Conservation (phyloP, 2,329 filamentous ascomycete genomes). For the Hypocrella siamensis region DNA sequence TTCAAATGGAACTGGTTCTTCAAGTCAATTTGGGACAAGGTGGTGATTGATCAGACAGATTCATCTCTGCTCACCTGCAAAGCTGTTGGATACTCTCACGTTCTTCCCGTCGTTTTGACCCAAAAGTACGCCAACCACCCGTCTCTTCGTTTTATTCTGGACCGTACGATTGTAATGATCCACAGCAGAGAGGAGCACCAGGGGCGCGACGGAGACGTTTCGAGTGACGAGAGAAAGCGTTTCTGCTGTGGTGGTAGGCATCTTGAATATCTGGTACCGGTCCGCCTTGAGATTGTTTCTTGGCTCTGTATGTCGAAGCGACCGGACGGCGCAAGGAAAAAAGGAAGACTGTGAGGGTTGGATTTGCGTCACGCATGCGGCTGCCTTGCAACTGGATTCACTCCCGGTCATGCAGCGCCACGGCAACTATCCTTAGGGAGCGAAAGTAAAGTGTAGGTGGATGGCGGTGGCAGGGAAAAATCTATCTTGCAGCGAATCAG, state of each 20-base stretch:
- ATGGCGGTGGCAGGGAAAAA: too few relatives aligned
- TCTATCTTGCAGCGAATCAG: too few relatives aligned
- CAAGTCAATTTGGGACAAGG: slow-evolving; percentile 4
- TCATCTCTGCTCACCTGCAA: slow-evolving; percentile 52
- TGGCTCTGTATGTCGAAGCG: too few relatives aligned
- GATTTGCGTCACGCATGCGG: too few relatives aligned
- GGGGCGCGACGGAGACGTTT: slow-evolving; percentile 91
- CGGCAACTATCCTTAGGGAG: too few relatives aligned
- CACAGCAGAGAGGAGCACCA: slow-evolving; percentile 93
- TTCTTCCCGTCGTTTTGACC: slow-evolving; percentile 94
- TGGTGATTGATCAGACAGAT: background rate
- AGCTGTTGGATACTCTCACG: slow-evolving; percentile 96
- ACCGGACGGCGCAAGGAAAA: too few relatives aligned
- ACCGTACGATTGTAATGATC: slow-evolving; percentile 94
- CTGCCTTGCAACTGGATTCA: too few relatives aligned
- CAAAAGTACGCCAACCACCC: slow-evolving; percentile 86
- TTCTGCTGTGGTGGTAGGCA: slow-evolving; percentile 95
- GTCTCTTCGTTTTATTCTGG: slow-evolving; percentile 68
- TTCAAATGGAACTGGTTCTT: slow-evolving; percentile 72
- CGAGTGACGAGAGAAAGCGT: slow-evolving; percentile 87
- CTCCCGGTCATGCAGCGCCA: too few relatives aligned
- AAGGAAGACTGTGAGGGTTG: too few relatives aligned
- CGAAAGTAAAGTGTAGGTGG: too few relatives aligned
- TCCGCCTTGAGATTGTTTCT: too few relatives aligned
- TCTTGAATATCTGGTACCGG: slow-evolving; percentile 26